A percentile compares a stretch with the other conserved stretches of the same genome.
phyloP scores from a whole-genome alignment of 306 rosid genomes.

The Senna siamea region DNA sequence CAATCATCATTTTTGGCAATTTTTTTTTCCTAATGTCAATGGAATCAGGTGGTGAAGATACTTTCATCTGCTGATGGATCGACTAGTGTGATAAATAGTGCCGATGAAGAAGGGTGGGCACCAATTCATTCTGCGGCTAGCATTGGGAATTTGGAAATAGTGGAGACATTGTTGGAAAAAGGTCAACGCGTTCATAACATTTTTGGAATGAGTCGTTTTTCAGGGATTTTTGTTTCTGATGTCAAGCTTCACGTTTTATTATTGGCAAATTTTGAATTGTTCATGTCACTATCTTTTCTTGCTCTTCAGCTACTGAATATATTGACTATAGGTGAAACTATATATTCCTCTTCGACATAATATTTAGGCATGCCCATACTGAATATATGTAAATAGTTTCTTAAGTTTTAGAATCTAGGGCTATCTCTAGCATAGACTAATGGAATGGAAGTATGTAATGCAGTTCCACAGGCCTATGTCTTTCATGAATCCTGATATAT shows the following conservation, averaged over 20 bases:
- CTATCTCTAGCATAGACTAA: not conserved
- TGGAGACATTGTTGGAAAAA: constrained; percentile 59
- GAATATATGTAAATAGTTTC: constrained; percentile 12
- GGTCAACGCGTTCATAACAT: constrained; percentile 42
- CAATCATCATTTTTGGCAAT: not conserved
- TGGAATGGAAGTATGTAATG: not conserved
- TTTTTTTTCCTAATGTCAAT: too few species aligned
- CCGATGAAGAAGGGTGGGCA: constrained; percentile 95
- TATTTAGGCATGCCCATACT: not conserved
- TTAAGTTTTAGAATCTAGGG: not conserved
- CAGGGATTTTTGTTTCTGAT: not conserved
- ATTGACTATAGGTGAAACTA: not conserved
- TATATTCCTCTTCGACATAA: not conserved
- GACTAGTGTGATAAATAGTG: constrained; percentile 54
- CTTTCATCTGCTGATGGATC: constrained; percentile 59
- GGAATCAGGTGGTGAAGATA: constrained; percentile 60
- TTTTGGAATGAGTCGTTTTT: not conserved
- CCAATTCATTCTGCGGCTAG: constrained; percentile 95
- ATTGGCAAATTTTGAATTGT: not conserved
- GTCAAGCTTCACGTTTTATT: not conserved
- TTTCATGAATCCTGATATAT: not conserved
- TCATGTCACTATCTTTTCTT: not conserved
- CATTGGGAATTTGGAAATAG: constrained; percentile 66
- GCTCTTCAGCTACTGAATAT: not conserved
- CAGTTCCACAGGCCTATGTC: not conserved